Conservation (phyloP, 2,329 filamentous ascomycete genomes). For the Beauveria australis region DNA sequence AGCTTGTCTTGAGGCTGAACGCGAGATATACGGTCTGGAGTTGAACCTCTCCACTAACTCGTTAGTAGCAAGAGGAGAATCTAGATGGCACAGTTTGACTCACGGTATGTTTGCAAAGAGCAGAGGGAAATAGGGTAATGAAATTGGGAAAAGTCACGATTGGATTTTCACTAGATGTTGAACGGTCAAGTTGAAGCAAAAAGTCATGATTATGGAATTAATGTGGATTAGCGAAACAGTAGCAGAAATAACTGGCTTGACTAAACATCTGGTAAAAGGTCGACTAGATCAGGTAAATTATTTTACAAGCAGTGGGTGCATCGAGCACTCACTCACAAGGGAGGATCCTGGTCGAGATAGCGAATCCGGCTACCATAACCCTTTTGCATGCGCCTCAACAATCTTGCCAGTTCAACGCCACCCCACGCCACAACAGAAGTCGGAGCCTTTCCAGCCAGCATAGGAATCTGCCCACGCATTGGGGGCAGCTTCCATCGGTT, state of each 20-base stretch:
- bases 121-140: no score
- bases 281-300: no score
- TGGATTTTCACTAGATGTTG: no score
- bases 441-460: neutral
- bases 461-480: slow-evolving; percentile 4
- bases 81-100: no score
- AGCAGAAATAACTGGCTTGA: no score
- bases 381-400: neutral
- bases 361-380: neutral
- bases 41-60: neutral
- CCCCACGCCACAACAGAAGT: neutral
- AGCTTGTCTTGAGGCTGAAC: slow-evolving; percentile 3
- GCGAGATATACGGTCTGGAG: neutral
- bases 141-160: no score
- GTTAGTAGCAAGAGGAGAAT: neutral
- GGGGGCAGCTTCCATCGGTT: neutral
- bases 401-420: slow-evolving; percentile 3
- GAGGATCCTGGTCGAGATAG: neutral
- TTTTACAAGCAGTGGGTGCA: no score
- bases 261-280: no score
- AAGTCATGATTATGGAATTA: no score
- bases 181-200: no score
- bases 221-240: no score
- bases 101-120: no score
- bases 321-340: neutral